phyloP scores from a whole-genome alignment of 257 asterid genomes.

The Oldenlandia corymbosa region DNA sequence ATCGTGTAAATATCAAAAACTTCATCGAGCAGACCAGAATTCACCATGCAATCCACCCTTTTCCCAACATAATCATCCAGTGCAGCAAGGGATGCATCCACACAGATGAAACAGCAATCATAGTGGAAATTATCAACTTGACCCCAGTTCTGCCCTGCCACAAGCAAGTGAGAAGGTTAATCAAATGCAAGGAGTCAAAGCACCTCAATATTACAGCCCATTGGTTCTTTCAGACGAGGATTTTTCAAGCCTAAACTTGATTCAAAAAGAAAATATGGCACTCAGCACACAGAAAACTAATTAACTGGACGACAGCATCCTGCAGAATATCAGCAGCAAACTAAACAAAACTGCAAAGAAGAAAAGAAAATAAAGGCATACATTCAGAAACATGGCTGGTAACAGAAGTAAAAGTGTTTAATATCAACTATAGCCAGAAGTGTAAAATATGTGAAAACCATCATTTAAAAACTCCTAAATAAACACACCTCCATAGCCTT shows the following conservation, averaged over 20 bases:
- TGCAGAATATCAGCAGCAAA: too few relatives aligned
- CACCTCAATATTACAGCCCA: background rate
- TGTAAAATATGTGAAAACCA: background rate
- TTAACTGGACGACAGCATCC: too few relatives aligned
- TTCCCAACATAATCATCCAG: slow-evolving; percentile 65
- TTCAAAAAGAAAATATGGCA: background rate
- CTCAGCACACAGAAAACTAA: background rate
- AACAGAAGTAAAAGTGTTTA: too few relatives aligned
- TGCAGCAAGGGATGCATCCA: slow-evolving; percentile 76
- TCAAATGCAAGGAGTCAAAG: background rate
- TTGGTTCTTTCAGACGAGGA: background rate
- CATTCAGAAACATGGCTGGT: background rate
- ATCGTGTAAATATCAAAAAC: slow-evolving; percentile 52
- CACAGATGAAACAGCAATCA: slow-evolving; percentile 71
- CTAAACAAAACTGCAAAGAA: too few relatives aligned
- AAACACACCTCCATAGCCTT: slow-evolving; percentile 63
- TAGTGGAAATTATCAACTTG: slow-evolving; percentile 61
- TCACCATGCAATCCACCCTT: slow-evolving; percentile 81
- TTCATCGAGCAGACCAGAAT: slow-evolving; percentile 70
- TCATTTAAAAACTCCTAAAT: slow-evolving; percentile 4
- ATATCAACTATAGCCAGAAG: too few relatives aligned
- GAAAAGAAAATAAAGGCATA: background rate
- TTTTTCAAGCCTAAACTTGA: background rate
- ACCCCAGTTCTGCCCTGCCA: slow-evolving; percentile 99
- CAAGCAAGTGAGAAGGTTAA: slow-evolving; percentile 31